phyloP scores from a whole-genome alignment of 164 flowering plant species.

The Brasenia schreberi region DNA sequence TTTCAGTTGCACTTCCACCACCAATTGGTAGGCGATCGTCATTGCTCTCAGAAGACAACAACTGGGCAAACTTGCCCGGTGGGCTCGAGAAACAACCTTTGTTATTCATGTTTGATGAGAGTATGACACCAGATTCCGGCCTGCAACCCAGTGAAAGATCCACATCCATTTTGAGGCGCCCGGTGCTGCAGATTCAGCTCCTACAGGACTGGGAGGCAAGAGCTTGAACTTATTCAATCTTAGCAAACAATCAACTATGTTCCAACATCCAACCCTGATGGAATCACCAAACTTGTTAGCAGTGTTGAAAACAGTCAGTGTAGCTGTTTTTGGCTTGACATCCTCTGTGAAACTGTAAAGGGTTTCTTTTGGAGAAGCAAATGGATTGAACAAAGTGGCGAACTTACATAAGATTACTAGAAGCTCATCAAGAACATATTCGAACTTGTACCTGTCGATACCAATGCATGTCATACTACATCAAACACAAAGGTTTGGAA shows the following conservation, averaged over 20 bases:
- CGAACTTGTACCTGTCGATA: slow-evolving; percentile 28
- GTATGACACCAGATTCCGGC: not conserved
- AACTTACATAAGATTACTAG: slow-evolving; percentile 75
- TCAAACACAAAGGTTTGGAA: not conserved
- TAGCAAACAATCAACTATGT: slow-evolving; percentile 72
- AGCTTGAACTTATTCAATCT: slow-evolving; percentile 71
- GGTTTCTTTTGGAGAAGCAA: slow-evolving; percentile 82
- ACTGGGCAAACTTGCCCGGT: slow-evolving; percentile 49
- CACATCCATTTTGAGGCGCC: not conserved
- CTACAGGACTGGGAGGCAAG: slow-evolving; percentile 30
- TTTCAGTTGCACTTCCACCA: not conserved
- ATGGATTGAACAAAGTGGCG: slow-evolving; percentile 76
- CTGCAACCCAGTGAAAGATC: not conserved
- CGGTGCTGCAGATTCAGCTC: not conserved
- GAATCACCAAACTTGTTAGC: slow-evolving; percentile 59
- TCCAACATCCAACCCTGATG: slow-evolving; percentile 76
- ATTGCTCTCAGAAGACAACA: slow-evolving; percentile 39
- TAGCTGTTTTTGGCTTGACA: slow-evolving; percentile 75
- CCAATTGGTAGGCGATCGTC: not conserved
- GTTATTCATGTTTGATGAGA: not conserved
- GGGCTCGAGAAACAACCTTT: slow-evolving; percentile 16
- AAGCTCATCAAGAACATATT: slow-evolving; percentile 76
- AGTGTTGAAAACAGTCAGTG: slow-evolving; percentile 73
- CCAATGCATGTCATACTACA: not conserved
- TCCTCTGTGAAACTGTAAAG: slow-evolving; percentile 64